Conservation (phyloP, 768 basidiomycete genomes). For the Pulveroboletus frians region DNA sequence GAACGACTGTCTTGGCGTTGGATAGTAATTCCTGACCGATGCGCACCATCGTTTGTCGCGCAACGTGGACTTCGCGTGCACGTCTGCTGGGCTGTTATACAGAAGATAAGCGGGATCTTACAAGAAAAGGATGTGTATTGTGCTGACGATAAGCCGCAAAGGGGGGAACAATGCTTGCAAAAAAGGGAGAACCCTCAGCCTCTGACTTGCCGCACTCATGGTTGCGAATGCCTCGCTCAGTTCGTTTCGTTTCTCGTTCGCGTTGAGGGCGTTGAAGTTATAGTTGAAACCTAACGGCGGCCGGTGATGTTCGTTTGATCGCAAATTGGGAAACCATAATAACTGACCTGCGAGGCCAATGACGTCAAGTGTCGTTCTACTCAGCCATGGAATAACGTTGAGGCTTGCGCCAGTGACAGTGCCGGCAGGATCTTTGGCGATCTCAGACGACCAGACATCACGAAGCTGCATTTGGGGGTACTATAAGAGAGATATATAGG, state of each 20-base stretch:
- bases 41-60: constrained; percentile 40
- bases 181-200: constrained; percentile 21
- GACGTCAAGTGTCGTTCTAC: constrained; percentile 34
- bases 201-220: constrained; percentile 10
- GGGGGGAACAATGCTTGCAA: constrained; percentile 34
- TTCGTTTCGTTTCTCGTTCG: constrained; percentile 25
- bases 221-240: constrained; percentile 30
- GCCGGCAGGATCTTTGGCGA: constrained; percentile 21
- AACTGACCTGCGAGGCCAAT: constrained; percentile 36
- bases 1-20: constrained; percentile 43
- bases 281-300: constrained; percentile 32
- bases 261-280: constrained; percentile 29
- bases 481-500: background rate
- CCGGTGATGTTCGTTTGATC: background rate
- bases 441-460: constrained; percentile 39
- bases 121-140: background rate
- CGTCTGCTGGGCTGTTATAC: constrained; percentile 20
- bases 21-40: constrained; percentile 46
- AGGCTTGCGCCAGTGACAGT: constrained; percentile 12
- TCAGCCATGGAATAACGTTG: constrained; percentile 32
- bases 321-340: background rate
- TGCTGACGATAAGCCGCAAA: constrained; percentile 35
- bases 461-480: constrained; percentile 30
- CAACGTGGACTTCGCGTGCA: constrained; percentile 15
- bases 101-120: background rate